phyloP scores from a whole-genome alignment of 192 early-diverging fungal genomes.

The Ambispora gerdemannii region DNA sequence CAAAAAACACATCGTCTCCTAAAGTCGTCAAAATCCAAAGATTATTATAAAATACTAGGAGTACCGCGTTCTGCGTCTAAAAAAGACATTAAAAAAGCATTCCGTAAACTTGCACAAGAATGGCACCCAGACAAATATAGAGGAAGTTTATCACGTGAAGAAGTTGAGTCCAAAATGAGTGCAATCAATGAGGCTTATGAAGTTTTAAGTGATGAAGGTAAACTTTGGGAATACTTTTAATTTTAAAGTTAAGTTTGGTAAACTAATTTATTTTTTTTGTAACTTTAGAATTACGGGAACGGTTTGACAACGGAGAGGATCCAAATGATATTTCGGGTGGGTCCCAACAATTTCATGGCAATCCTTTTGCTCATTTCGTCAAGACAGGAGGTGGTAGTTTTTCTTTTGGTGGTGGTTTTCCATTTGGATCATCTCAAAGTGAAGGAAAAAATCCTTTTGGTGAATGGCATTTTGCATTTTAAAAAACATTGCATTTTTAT shows the following conservation, averaged over 20 bases:
- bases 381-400: background rate
- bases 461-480: too few relatives aligned
- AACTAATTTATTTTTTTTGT: background rate
- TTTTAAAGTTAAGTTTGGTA: background rate
- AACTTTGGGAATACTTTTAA: slow-evolving; percentile 15
- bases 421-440: background rate
- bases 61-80: slow-evolving; percentile 69
- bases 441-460: too few relatives aligned
- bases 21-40: slow-evolving; percentile 61
- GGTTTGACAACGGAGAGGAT: slow-evolving; percentile 75
- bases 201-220: slow-evolving; percentile 67
- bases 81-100: slow-evolving; percentile 89
- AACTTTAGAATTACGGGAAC: slow-evolving; percentile 49
- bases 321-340: slow-evolving; percentile 62
- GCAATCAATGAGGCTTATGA: slow-evolving; percentile 93
- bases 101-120: slow-evolving; percentile 80
- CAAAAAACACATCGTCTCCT: slow-evolving; percentile 58
- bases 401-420: slow-evolving; percentile 6
- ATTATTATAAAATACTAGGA: slow-evolving; percentile 96
- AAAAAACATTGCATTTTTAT: too few relatives aligned
- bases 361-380: slow-evolving; percentile 15
- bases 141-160: slow-evolving; percentile 72
- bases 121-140: slow-evolving; percentile 82
- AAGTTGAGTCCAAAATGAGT: slow-evolving; percentile 86
- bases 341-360: background rate